phyloP scores from a whole-genome alignment of 2,329 filamentous ascomycete genomes.

The Colletotrichum paranaense region DNA sequence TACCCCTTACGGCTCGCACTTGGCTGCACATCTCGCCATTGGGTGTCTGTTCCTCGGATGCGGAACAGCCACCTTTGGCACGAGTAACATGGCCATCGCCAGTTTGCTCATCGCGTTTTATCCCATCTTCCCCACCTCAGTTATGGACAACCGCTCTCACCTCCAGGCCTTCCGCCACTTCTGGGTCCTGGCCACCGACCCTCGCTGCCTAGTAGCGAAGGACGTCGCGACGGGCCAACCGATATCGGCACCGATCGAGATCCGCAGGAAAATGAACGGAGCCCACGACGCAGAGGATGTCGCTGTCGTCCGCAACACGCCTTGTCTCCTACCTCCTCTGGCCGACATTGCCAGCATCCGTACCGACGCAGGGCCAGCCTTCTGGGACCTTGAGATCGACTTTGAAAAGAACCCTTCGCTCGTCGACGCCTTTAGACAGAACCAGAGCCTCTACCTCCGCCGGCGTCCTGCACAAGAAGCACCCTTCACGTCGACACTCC shows the following conservation, averaged over 20 bases:
- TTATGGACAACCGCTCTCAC: slow-evolving; percentile 94
- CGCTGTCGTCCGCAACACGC: slow-evolving; percentile 59
- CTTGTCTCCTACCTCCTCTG: slow-evolving; percentile 73
- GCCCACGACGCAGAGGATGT: neutral
- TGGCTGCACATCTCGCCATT: slow-evolving; percentile 92
- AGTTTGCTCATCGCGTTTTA: slow-evolving; percentile 92
- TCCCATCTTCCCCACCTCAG: slow-evolving; percentile 87
- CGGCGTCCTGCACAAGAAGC: slow-evolving; percentile 75
- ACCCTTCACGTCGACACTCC: slow-evolving; percentile 79
- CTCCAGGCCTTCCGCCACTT: slow-evolving; percentile 97
- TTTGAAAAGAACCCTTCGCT: slow-evolving; percentile 74
- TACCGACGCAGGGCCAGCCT: slow-evolving; percentile 71
- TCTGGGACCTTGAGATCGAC: slow-evolving; percentile 86
- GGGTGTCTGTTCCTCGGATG: slow-evolving; percentile 92
- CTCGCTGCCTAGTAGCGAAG: slow-evolving; percentile 87
- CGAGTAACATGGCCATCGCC: slow-evolving; percentile 87
- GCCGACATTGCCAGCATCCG: slow-evolving; percentile 69
- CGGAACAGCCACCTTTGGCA: slow-evolving; percentile 91
- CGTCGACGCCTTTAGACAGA: slow-evolving; percentile 71
- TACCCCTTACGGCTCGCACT: slow-evolving; percentile 91
- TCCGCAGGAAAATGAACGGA: slow-evolving; percentile 63
- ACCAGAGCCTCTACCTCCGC: slow-evolving; percentile 80
- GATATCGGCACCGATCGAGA: slow-evolving; percentile 76
- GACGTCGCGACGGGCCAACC: slow-evolving; percentile 88
- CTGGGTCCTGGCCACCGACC: slow-evolving; percentile 93